Evolutionary conservation across 1,139 yeast genomes (phyloP), one percentile per base, ranked within the genome.

Genomic region (Taiozyma sp.): DNA sequence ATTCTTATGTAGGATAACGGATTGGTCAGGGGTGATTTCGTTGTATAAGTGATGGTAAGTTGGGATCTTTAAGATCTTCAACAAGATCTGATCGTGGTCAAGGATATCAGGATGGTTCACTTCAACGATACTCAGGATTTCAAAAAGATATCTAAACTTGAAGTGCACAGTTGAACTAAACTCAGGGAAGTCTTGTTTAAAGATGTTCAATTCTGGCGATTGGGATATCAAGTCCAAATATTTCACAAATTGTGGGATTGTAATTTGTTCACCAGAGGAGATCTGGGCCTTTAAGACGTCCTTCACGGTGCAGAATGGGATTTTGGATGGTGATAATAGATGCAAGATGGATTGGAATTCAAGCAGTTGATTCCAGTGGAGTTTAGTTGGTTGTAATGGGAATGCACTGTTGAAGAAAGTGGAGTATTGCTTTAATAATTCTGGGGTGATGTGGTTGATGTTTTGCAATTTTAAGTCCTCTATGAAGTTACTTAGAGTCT

Each of bases 281-380:
- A 52, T 49, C 47, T 62, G 65, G 0, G 48, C 34, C 8, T 52
- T 39, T 8, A 61, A 43, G 0, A 49, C 24, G 1, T 50, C 24
- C 1, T 55, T 47, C 4, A 61, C 9, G 14, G 49, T 38, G 22
- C 45, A 39, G 23, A 59, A 69, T 50, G 51, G 71, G 45, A 51
- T 75, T 59, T 24, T 64, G 13, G 63, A 54, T 0, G 79, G 78
- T 48, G 70, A 60, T 8, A 73, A 44, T 24, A 68, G 55, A 55
- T 79, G 80, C 1, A 77, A 57, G 0, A 70, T 61, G 38, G 67
- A 68, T 53, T 73, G 70, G 48, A 79, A 72, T 38, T 72, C 64
- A 47, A 68, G 68, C 48, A 72, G 68, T 24, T 67, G 54, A 13
- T 69, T 58, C 70, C 77, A 74, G 52, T 59, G 71, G 47, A 51